Conservation (phyloP, 805 yeast species). For the Aciculoconidium aculeatum region DNA sequence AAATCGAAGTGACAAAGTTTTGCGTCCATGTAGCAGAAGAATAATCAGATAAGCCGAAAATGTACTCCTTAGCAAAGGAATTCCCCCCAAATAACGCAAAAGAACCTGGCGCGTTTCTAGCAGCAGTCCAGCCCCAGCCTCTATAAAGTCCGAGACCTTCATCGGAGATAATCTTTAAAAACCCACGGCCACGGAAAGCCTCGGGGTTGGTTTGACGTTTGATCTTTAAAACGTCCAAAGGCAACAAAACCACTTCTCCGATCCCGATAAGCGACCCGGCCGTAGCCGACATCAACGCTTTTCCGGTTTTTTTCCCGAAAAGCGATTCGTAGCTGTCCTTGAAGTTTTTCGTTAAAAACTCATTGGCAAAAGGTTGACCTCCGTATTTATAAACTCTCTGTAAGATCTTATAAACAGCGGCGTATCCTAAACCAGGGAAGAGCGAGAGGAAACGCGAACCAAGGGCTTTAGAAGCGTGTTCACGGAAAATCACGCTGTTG, state of each 20-base stretch:
- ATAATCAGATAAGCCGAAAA: slow-evolving; percentile 81
- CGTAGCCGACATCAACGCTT: slow-evolving; percentile 93
- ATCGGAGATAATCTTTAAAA: slow-evolving; percentile 74
- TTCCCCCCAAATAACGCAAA: slow-evolving; percentile 97
- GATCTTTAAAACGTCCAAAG: slow-evolving; percentile 93
- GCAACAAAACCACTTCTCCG: slow-evolving; percentile 93
- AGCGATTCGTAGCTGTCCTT: slow-evolving; percentile 60
- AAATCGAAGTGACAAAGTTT: slow-evolving; percentile 89
- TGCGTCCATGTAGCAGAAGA: slow-evolving; percentile 90
- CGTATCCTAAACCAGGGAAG: slow-evolving; percentile 97
- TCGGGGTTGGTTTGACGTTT: slow-evolving; percentile 99
- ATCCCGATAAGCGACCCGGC: slow-evolving; percentile 97
- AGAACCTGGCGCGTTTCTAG: slow-evolving; percentile 98
- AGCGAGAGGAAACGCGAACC: slow-evolving; percentile 71
- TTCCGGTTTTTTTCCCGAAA: slow-evolving; percentile 93
- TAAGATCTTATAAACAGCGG: slow-evolving; percentile 92
- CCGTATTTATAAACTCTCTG: slow-evolving; percentile 99
- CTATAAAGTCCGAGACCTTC: slow-evolving; percentile 93
- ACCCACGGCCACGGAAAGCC: slow-evolving; percentile 97
- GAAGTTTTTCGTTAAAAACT: slow-evolving; percentile 74
- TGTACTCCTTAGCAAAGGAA: slow-evolving; percentile 96
- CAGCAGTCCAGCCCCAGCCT: slow-evolving; percentile 99
- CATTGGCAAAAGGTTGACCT: slow-evolving; percentile 98
- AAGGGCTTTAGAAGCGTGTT: slow-evolving; percentile 66
- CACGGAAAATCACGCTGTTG: slow-evolving; percentile 82